Evolutionary conservation across 164 flowering plant species (phyloP).

Genomic region (Umbellularia californica): DNA sequence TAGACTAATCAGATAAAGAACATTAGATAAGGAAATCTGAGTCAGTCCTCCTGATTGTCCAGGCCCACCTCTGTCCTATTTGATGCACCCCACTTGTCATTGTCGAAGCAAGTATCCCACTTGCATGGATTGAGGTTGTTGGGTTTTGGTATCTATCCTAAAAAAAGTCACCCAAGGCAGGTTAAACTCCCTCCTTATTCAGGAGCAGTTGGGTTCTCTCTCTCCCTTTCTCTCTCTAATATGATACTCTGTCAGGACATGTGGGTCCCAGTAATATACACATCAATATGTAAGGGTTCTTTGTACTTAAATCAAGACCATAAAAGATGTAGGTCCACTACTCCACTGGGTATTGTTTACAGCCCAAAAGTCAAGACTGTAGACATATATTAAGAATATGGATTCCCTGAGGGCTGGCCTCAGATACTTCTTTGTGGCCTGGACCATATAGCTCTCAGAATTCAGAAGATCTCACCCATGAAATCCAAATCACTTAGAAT

Average conservation of each 20-base stretch:
- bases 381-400: not conserved
- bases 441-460: too few relatives aligned
- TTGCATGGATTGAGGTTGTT: slow-evolving; percentile 23
- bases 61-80: not conserved
- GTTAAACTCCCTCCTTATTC: slow-evolving; percentile 9
- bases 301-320: too few relatives aligned
- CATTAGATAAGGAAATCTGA: not conserved
- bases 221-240: not conserved
- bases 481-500: too few relatives aligned
- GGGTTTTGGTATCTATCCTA: slow-evolving; percentile 15
- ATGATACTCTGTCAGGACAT: not conserved
- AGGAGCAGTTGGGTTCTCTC: slow-evolving; percentile 15
- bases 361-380: not conserved
- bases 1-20: too few relatives aligned
- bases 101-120: slow-evolving; percentile 5
- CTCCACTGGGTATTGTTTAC: too few relatives aligned
- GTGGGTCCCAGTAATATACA: too few relatives aligned
- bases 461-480: too few relatives aligned
- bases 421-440: not conserved
- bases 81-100: not conserved
- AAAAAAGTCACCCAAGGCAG: slow-evolving; percentile 2
- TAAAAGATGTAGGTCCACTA: too few relatives aligned
- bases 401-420: not conserved
- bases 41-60: too few relatives aligned
- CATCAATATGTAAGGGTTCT: too few relatives aligned